Conservation (phyloP, 106 monocot species). For the Cymbidium sinense region DNA sequence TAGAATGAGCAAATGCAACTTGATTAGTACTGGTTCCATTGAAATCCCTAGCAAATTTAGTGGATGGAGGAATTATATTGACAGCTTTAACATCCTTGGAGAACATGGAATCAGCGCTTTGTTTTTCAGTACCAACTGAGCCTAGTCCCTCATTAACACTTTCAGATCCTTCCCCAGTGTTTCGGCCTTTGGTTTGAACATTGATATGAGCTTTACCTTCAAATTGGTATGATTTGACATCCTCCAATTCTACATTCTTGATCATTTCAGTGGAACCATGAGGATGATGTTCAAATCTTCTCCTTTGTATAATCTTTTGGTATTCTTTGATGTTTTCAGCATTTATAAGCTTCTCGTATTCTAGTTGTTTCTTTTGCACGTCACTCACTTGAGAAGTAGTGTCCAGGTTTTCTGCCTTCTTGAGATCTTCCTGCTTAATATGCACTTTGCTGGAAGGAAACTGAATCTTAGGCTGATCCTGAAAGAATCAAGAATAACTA, state of each 20-base stretch:
- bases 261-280: constrained; percentile 6
- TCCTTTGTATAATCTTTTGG: not conserved
- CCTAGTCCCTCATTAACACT: not conserved
- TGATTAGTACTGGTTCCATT: no score
- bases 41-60: not conserved
- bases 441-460: not conserved
- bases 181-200: constrained; percentile 7
- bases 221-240: constrained; percentile 8
- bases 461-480: constrained; percentile 24
- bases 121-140: constrained; percentile 12
- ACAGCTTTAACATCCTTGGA: constrained; percentile 16
- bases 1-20: no score
- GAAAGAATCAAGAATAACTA: constrained; percentile 1
- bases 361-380: not conserved
- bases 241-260: not conserved
- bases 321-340: constrained; percentile 13
- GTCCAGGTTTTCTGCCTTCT: not conserved
- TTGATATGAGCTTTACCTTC: not conserved
- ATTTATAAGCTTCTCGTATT: not conserved
- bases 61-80: constrained; percentile 17
- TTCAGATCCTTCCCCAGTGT: not conserved
- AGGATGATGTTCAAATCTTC: no score
- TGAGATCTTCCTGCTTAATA: not conserved
- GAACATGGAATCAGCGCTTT: constrained; percentile 7
- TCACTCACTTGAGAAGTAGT: not conserved